Conservation (phyloP, 257 asterid species). For the Nicotiana noctiflora region DNA sequence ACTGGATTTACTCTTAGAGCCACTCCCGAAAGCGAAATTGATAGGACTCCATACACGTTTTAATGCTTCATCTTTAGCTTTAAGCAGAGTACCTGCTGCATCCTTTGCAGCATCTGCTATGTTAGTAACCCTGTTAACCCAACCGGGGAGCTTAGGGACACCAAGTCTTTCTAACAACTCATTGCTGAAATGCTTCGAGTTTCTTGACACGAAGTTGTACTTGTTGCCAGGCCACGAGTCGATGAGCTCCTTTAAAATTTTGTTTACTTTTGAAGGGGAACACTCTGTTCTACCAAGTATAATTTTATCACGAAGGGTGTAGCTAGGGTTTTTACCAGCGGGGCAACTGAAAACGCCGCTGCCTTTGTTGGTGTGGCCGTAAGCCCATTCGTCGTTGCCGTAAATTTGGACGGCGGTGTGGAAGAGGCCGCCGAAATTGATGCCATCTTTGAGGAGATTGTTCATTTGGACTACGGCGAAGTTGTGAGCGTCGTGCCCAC, state of each 20-base stretch:
- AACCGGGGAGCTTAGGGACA: conserved; percentile 10
- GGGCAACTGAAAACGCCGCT: conserved; percentile 10
- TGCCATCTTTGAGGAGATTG: not conserved
- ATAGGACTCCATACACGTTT: not conserved
- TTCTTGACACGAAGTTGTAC: conserved; percentile 2
- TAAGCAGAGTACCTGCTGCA: not conserved
- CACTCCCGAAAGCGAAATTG: not conserved
- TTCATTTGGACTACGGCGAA: conserved; percentile 6
- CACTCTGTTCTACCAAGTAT: not conserved
- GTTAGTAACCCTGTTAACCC: conserved; percentile 5
- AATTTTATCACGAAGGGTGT: not conserved
- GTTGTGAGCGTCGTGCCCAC: not conserved
- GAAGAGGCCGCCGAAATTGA: conserved; percentile 9
- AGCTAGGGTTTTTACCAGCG: conserved; percentile 1
- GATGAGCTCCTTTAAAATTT: conserved; percentile 1
- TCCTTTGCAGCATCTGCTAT: conserved; percentile 1
- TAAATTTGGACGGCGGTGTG: conserved; percentile 11
- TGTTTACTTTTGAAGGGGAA: not conserved
- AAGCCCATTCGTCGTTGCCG: conserved; percentile 14
- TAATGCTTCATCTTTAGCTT: not conserved
- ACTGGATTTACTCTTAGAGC: not conserved
- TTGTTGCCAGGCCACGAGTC: conserved; percentile 2
- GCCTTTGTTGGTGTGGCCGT: not conserved
- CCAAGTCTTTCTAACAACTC: conserved; percentile 10
- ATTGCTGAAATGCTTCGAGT: conserved; percentile 7